Evolutionary conservation across 805 yeast genomes (phyloP).

Genomic region (Ogataea haglerorum): DNA sequence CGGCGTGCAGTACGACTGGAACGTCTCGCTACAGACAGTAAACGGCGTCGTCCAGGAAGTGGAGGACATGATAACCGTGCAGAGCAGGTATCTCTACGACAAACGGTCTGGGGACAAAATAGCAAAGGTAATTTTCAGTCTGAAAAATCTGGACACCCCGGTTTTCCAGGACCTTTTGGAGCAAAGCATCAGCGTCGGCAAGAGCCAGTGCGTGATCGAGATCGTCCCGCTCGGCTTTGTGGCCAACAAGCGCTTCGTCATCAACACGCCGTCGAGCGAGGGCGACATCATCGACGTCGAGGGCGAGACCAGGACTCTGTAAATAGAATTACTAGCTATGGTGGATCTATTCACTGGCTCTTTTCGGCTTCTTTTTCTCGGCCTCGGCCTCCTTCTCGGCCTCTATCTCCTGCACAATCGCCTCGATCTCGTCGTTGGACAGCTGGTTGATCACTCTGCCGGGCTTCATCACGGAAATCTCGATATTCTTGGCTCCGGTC

Average conservation of each 20-base stretch:
- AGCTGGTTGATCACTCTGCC: conserved; percentile 56
- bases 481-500: conserved; percentile 96
- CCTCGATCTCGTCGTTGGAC: conserved; percentile 67
- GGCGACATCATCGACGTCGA: conserved; percentile 28
- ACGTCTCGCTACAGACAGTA: conserved; percentile 15
- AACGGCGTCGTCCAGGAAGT: conserved; percentile 23
- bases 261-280: conserved; percentile 25
- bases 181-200: conserved; percentile 25
- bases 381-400: conserved; percentile 83
- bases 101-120: conserved; percentile 23
- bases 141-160: conserved; percentile 20
- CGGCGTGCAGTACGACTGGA: conserved; percentile 28
- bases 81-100: conserved; percentile 28
- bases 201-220: conserved; percentile 27
- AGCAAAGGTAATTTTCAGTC: conserved; percentile 24
- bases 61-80: conserved; percentile 26
- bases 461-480: conserved; percentile 82
- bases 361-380: conserved; percentile 59
- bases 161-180: conserved; percentile 21
- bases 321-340: conserved; percentile 2
- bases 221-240: conserved; percentile 22
- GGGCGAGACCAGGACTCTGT: conserved; percentile 26
- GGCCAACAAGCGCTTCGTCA: conserved; percentile 20
- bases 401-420: conserved; percentile 77
- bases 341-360: conserved; percentile 17